phyloP scores from a whole-genome alignment of 345 rosid genomes.

The Crucihimalaya himalaica region DNA sequence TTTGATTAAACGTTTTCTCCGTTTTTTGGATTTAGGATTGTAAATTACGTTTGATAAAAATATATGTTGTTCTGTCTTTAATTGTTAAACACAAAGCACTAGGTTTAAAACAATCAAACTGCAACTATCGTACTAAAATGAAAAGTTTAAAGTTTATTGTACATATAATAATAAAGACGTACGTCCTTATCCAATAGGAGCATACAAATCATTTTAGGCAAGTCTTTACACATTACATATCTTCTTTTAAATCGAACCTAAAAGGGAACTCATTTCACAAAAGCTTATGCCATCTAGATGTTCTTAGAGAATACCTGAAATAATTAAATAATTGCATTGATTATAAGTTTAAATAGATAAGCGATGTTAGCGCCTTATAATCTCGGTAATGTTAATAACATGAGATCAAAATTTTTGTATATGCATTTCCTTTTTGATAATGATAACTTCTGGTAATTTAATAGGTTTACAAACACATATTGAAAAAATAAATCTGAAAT shows the following conservation, averaged over 20 bases:
- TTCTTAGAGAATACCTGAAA: background rate
- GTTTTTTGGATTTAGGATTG: background rate
- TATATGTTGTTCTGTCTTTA: background rate
- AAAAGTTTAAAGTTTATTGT: background rate
- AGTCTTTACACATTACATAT: background rate
- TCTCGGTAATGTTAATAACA: background rate
- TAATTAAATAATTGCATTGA: background rate
- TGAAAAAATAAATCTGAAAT: background rate
- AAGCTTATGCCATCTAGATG: background rate
- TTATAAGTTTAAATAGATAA: background rate
- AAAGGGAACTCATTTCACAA: background rate
- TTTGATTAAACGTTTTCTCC: no score
- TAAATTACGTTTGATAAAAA: background rate
- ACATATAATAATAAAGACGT: background rate
- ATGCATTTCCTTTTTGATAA: background rate
- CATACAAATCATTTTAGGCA: background rate
- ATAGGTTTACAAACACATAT: background rate
- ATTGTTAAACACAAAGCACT: background rate
- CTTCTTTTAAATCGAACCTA: background rate
- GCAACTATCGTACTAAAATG: background rate
- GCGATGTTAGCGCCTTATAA: background rate
- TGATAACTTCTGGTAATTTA: background rate
- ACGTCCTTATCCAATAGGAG: background rate
- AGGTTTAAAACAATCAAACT: background rate
- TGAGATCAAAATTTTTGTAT: background rate